phyloP scores from a whole-genome alignment of 2,329 filamentous ascomycete genomes.

The Chalaropsis thielavioides region DNA sequence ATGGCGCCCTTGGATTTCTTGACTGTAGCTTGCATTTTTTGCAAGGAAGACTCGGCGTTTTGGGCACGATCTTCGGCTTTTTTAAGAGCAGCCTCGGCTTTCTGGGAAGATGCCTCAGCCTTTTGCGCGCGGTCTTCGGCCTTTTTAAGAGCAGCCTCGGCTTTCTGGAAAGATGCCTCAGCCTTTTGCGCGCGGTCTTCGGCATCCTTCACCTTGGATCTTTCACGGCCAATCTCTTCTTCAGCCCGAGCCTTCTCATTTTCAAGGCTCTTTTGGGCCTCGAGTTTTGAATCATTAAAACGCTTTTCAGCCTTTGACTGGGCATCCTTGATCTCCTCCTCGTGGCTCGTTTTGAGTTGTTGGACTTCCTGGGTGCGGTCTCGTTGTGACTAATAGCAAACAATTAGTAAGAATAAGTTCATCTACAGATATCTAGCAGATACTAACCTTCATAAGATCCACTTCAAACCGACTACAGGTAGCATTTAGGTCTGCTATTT shows the following conservation, averaged over 20 bases:
- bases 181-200: background rate
- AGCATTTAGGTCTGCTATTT: conserved; percentile 47
- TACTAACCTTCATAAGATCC: conserved; percentile 42
- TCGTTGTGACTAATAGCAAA: conserved; percentile 39
- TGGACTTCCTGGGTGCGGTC: conserved; percentile 46
- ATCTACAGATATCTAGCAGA: background rate
- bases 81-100: conserved; percentile 8
- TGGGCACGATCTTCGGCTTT: background rate
- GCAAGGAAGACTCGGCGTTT: conserved; percentile 5
- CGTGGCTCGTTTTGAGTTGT: conserved; percentile 31
- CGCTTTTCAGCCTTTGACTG: conserved; percentile 19
- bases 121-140: background rate
- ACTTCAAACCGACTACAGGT: conserved; percentile 48
- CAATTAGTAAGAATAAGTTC: conserved; percentile 7
- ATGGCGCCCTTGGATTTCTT: conserved; percentile 20
- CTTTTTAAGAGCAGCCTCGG: background rate
- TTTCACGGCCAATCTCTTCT: background rate
- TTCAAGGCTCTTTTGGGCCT: conserved; percentile 23
- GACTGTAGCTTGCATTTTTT: background rate
- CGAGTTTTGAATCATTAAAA: background rate
- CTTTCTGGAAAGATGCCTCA: background rate
- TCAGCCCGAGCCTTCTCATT: background rate
- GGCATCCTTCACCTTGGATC: background rate
- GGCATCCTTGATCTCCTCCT: background rate
- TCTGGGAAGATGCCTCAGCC: background rate